These are phyloP conservation scores for Cymbopogon citratus DNA, from an alignment of 176 grass and related monocot species.

Conservation along the genomic window DNA sequence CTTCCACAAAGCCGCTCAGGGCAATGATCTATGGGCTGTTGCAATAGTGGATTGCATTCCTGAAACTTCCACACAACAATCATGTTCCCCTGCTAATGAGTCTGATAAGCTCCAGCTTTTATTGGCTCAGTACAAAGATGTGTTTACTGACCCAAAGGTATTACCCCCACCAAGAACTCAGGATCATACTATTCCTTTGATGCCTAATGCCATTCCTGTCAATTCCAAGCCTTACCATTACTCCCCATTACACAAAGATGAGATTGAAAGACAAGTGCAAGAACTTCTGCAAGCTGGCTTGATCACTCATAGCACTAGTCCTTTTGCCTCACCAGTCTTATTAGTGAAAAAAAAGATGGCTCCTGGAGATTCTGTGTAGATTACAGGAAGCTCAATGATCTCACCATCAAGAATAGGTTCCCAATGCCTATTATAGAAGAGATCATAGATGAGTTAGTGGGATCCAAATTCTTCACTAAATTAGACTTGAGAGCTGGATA, in stretches of 20 bases:
- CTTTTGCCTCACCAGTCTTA: too few relatives aligned
- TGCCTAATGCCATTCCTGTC: not conserved
- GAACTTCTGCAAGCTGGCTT: rapidly evolving
- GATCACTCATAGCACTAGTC: too few relatives aligned
- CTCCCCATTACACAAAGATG: not conserved
- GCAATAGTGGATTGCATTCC: too few relatives aligned
- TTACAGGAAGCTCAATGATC: not conserved
- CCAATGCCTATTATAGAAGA: not conserved
- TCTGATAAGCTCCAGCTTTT: too few relatives aligned
- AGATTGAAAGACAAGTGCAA: not conserved
- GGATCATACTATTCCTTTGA: not conserved
- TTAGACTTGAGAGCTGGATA: not conserved
- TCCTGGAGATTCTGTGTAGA: not conserved
- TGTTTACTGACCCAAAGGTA: rapidly evolving
- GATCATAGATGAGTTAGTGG: not conserved
- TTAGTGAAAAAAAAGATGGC: not conserved
- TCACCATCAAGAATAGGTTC: not conserved
- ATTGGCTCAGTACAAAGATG: not conserved
- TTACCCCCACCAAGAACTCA: not conserved
- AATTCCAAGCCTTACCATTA: not conserved
- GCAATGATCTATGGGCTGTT: too few relatives aligned
- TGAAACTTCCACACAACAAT: too few relatives aligned
- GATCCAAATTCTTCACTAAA: rapidly evolving
- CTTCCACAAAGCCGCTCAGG: too few relatives aligned
- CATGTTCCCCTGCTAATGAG: too few relatives aligned